Evolutionary conservation across 2,329 filamentous ascomycete genomes (phyloP).

Genomic region (Claviceps spartinae): DNA sequence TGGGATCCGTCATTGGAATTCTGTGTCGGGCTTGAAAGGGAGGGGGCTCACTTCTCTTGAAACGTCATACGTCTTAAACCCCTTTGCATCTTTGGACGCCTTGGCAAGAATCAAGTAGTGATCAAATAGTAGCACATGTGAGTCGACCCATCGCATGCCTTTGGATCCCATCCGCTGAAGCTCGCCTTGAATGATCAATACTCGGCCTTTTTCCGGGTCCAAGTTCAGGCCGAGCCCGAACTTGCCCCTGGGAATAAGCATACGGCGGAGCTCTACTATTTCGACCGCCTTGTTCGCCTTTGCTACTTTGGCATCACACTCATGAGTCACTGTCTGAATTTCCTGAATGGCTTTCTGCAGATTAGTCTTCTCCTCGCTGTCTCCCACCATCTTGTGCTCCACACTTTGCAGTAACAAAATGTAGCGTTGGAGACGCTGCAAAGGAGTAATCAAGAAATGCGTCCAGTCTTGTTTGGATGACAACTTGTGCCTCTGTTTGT

Average conservation of each 20-base stretch:
- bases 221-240: slow-evolving; percentile 86
- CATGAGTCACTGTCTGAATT: slow-evolving; percentile 75
- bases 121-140: slow-evolving; percentile 85
- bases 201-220: slow-evolving; percentile 55
- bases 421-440: slow-evolving; percentile 85
- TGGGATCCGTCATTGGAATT: not conserved
- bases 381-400: slow-evolving; percentile 66
- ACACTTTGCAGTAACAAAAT: slow-evolving; percentile 71
- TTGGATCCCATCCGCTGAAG: slow-evolving; percentile 79
- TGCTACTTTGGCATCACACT: slow-evolving; percentile 84
- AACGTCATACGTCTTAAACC: slow-evolving; percentile 83
- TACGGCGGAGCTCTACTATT: slow-evolving; percentile 69
- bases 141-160: slow-evolving; percentile 86
- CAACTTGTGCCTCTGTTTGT: slow-evolving; percentile 62
- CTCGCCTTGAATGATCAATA: slow-evolving; percentile 80
- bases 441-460: slow-evolving; percentile 84
- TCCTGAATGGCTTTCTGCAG: slow-evolving; percentile 76
- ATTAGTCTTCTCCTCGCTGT: slow-evolving; percentile 83
- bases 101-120: slow-evolving; percentile 94
- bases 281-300: slow-evolving; percentile 87
- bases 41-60: slow-evolving; percentile 57
- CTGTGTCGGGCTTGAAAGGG: not conserved
- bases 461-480: slow-evolving; percentile 84
- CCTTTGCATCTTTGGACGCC: slow-evolving; percentile 51
- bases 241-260: slow-evolving; percentile 72